These are phyloP conservation scores for Abrus pulchellus DNA, from an alignment of 306 rosid genomes.

Conservation along the genomic window DNA sequence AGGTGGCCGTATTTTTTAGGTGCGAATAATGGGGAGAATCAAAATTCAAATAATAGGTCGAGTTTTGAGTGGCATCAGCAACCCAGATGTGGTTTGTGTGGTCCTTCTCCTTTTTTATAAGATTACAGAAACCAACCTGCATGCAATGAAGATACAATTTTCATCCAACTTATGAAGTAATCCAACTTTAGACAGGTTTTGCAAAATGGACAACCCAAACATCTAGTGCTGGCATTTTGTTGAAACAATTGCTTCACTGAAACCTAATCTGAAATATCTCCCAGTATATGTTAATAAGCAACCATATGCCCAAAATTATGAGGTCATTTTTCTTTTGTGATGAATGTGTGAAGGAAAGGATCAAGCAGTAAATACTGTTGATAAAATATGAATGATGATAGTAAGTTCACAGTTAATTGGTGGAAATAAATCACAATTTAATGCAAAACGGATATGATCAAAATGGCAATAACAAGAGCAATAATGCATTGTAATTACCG, in stretches of 20 bases:
- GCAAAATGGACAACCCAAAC: neutral
- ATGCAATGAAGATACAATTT: constrained; percentile 32
- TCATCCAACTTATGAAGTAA: constrained; percentile 16
- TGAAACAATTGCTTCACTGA: neutral
- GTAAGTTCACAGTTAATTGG: constrained; percentile 4
- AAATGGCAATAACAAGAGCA: constrained; percentile 2
- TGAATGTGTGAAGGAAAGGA: neutral
- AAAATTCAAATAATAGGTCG: constrained; percentile 71
- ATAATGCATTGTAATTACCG: constrained; percentile 54
- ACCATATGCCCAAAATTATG: neutral
- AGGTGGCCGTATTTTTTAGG: constrained; percentile 69
- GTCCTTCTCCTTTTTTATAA: constrained; percentile 76
- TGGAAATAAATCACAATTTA: constrained; percentile 38
- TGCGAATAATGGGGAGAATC: constrained; percentile 70
- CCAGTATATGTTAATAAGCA: neutral
- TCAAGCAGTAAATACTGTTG: constrained; percentile 3
- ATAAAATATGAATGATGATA: neutral
- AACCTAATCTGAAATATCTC: constrained; percentile 10
- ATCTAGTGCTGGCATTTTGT: neutral
- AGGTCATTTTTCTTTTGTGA: constrained; percentile 2
- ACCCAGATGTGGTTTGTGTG: constrained; percentile 73
- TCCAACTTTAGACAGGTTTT: constrained; percentile 7
- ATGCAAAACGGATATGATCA: neutral
- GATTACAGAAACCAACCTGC: constrained; percentile 91
- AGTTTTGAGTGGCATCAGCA: constrained; percentile 82